Percentiles rank a stretch among this genome's conserved stretches.
phyloP scores from a whole-genome alignment of 2,329 filamentous ascomycete genomes.

The Pestalotiopsis sp. region DNA sequence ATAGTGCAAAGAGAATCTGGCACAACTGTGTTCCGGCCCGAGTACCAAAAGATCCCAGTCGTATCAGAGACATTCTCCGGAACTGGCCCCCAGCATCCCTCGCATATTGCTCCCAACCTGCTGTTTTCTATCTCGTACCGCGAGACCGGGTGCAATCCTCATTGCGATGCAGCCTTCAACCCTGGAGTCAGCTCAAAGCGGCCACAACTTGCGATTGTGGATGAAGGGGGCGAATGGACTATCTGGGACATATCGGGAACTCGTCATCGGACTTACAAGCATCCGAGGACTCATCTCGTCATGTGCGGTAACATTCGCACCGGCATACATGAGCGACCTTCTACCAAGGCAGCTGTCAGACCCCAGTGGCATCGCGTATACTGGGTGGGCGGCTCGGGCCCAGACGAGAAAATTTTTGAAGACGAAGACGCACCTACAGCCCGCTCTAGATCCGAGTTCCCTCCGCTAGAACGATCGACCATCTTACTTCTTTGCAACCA shows the following conservation, averaged over 20 bases:
- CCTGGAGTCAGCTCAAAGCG: constrained; percentile 49
- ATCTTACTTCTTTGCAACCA: constrained; percentile 43
- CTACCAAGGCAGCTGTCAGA: constrained; percentile 27
- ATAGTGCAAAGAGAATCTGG: constrained; percentile 54
- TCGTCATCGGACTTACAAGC: constrained; percentile 34
- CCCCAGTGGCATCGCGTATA: constrained; percentile 44
- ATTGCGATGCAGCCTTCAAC: constrained; percentile 68
- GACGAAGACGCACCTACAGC: constrained; percentile 31
- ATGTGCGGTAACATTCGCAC: constrained; percentile 46
- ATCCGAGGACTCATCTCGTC: constrained; percentile 32
- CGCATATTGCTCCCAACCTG: constrained; percentile 57
- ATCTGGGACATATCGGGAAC: constrained; percentile 61
- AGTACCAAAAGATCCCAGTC: constrained; percentile 43
- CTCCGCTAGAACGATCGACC: constrained; percentile 56
- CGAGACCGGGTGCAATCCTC: constrained; percentile 55
- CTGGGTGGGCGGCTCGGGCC: constrained; percentile 36
- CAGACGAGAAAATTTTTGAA: constrained; percentile 32
- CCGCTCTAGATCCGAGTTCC: constrained; percentile 23
- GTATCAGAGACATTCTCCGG: constrained; percentile 19
- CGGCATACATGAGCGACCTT: constrained; percentile 37
- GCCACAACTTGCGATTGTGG: constrained; percentile 66
- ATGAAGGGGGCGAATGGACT: constrained; percentile 67
- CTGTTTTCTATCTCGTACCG: constrained; percentile 53
- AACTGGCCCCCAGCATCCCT: constrained; percentile 34
- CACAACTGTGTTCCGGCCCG: constrained; percentile 54